phyloP scores from a whole-genome alignment of 163 green algal species.

The Trebouxiophyceae sp. region DNA sequence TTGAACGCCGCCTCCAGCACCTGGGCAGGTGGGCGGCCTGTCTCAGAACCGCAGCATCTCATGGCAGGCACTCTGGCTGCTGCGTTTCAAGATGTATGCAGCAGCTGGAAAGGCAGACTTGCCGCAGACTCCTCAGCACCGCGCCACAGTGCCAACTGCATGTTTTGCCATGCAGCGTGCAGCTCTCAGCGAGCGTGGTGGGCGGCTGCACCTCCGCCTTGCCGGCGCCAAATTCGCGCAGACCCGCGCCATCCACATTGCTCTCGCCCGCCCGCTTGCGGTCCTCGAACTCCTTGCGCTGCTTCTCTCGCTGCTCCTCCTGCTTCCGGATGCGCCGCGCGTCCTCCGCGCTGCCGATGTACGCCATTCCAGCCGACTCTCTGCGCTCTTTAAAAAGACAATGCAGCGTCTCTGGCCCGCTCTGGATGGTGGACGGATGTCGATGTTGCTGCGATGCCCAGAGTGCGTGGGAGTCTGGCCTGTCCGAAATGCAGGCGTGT shows the following conservation, averaged over 20 bases:
- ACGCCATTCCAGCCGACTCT: too few relatives aligned
- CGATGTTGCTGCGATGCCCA: too few relatives aligned
- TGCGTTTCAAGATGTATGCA: neutral
- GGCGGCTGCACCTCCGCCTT: neutral
- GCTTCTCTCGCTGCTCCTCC: constrained; percentile 45
- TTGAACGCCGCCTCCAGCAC: constrained; percentile 81
- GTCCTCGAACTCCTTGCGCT: constrained; percentile 64
- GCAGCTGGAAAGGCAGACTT: neutral
- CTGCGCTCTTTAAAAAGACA: too few relatives aligned
- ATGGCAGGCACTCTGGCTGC: neutral
- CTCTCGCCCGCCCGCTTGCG: constrained; percentile 44
- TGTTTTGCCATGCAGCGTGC: neutral
- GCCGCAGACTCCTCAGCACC: neutral
- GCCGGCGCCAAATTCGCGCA: constrained; percentile 67
- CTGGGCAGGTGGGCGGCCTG: too few relatives aligned
- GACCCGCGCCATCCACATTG: constrained; percentile 36
- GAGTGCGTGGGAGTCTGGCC: too few relatives aligned
- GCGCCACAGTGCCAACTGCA: neutral
- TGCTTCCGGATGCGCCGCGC: constrained; percentile 46
- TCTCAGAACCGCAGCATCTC: neutral
- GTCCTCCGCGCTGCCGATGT: constrained; percentile 62
- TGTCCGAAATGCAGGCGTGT: too few relatives aligned
- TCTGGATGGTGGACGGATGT: too few relatives aligned
- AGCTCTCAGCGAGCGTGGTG: neutral
- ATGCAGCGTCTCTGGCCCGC: too few relatives aligned